A percentile compares a stretch with the other conserved stretches of the same genome.
These are phyloP conservation scores for Malassezia slooffiae DNA, from an alignment of 1,284 basidiomycete species.

Conservation along the genomic window DNA sequence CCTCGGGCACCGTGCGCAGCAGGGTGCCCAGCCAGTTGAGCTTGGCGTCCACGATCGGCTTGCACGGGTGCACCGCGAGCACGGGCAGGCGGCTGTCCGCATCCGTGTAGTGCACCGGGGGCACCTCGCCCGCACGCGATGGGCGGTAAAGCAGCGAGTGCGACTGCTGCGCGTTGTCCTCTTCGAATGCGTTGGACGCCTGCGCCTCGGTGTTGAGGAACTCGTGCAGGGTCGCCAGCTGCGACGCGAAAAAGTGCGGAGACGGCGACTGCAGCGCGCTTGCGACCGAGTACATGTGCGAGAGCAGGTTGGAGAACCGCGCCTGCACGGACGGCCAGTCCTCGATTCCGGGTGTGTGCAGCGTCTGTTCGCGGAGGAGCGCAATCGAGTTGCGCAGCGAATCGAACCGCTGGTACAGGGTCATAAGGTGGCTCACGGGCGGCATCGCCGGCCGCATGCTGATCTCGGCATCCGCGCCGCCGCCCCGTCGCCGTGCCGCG, in stretches of 20 bases:
- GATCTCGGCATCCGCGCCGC: background rate
- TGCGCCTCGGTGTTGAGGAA: constrained; percentile 27
- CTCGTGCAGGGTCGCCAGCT: constrained; percentile 28
- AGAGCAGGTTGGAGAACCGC: constrained; percentile 29
- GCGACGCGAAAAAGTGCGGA: constrained; percentile 30
- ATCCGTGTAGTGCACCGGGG: constrained; percentile 27
- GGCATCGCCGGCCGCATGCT: constrained; percentile 18
- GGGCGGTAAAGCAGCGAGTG: constrained; percentile 16
- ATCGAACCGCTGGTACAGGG: constrained; percentile 29
- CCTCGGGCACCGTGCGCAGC: constrained; percentile 31
- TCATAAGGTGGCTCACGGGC: constrained; percentile 25
- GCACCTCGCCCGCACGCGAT: constrained; percentile 10
- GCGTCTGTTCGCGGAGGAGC: constrained; percentile 28
- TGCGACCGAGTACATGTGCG: constrained; percentile 30
- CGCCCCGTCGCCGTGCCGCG: background rate
- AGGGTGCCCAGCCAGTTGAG: constrained; percentile 33
- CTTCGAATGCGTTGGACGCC: constrained; percentile 25
- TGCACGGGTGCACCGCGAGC: constrained; percentile 24
- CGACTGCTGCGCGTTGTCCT: constrained; percentile 1
- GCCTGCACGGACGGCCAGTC: constrained; percentile 33
- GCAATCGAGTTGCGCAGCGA: constrained; percentile 32
- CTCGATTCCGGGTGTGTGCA: constrained; percentile 28
- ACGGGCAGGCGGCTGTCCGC: constrained; percentile 19
- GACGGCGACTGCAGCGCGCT: constrained; percentile 25
- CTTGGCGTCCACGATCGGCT: constrained; percentile 27